Conservation (phyloP, 352 stramenopile species). For the Phytophthora lateralis region DNA sequence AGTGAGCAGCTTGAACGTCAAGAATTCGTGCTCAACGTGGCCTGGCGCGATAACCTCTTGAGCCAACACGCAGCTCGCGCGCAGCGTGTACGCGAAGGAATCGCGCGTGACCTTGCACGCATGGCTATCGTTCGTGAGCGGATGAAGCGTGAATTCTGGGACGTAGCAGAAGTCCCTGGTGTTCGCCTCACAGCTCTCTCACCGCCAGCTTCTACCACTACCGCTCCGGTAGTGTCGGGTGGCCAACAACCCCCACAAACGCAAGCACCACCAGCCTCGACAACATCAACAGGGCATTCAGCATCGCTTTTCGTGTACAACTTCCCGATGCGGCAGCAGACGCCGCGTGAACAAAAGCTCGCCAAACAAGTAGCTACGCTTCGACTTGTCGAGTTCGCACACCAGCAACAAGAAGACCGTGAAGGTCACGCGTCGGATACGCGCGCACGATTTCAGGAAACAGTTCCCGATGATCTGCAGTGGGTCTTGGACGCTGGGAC, state of each 20-base stretch:
- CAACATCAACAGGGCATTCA: slow-evolving; percentile 9
- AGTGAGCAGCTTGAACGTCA: slow-evolving; percentile 74
- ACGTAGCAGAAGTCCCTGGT: slow-evolving; percentile 73
- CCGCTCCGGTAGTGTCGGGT: neutral
- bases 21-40: slow-evolving; percentile 92
- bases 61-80: slow-evolving; percentile 57
- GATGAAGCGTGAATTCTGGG: slow-evolving; percentile 93
- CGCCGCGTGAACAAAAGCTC: slow-evolving; percentile 50
- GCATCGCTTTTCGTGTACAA: slow-evolving; percentile 70
- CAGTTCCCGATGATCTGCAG: slow-evolving; percentile 54
- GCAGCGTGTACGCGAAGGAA: slow-evolving; percentile 65
- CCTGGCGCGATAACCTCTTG: slow-evolving; percentile 64
- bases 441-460: slow-evolving; percentile 52
- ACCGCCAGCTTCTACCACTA: slow-evolving; percentile 4
- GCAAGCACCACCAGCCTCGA: slow-evolving; percentile 3
- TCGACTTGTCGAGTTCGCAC: slow-evolving; percentile 66
- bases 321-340: slow-evolving; percentile 75
- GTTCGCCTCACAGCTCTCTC: slow-evolving; percentile 66
- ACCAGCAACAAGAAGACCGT: slow-evolving; percentile 57
- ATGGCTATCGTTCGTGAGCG: slow-evolving; percentile 82
- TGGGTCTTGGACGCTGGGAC: slow-evolving; percentile 62
- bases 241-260: slow-evolving; percentile 2
- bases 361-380: slow-evolving; percentile 63
- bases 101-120: slow-evolving; percentile 71
- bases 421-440: slow-evolving; percentile 24